These are phyloP conservation scores for Castanea mollissima DNA, from an alignment of 306 rosid species.

Conservation along the genomic window DNA sequence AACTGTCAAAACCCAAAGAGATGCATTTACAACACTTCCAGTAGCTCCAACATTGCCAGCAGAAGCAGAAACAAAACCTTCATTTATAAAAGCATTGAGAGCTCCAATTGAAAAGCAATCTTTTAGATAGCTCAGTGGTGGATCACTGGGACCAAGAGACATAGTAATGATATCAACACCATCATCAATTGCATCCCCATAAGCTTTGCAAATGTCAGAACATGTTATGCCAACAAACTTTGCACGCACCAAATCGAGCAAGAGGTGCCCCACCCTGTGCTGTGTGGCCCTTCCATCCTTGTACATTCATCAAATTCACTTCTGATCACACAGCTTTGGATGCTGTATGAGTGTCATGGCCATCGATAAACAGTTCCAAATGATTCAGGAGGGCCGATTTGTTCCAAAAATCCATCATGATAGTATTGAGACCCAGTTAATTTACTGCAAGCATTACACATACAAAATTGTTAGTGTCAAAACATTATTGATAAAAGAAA, in stretches of 20 bases:
- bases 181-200: conserved; percentile 9
- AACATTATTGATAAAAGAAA: no score
- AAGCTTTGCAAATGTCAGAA: conserved; percentile 4
- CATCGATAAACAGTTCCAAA: neutral
- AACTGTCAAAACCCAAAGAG: conserved; percentile 5
- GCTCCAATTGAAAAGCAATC: conserved; percentile 2
- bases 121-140: neutral
- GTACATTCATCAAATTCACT: neutral
- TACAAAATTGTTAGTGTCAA: no score
- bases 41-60: neutral
- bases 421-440: conserved; percentile 8
- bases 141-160: neutral
- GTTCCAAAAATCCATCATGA: neutral
- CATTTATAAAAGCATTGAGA: neutral
- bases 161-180: conserved; percentile 12
- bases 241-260: neutral
- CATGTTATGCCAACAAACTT: neutral
- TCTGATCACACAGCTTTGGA: neutral
- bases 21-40: neutral
- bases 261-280: conserved; percentile 8
- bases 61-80: neutral
- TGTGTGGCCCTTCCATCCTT: neutral
- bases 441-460: neutral
- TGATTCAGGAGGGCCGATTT: neutral
- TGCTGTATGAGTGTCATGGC: conserved; percentile 13